Evolutionary conservation across 306 rosid species (phyloP), one percentile per base, ranked within the genome.

Genomic region (Hippophae rhamnoides): DNA sequence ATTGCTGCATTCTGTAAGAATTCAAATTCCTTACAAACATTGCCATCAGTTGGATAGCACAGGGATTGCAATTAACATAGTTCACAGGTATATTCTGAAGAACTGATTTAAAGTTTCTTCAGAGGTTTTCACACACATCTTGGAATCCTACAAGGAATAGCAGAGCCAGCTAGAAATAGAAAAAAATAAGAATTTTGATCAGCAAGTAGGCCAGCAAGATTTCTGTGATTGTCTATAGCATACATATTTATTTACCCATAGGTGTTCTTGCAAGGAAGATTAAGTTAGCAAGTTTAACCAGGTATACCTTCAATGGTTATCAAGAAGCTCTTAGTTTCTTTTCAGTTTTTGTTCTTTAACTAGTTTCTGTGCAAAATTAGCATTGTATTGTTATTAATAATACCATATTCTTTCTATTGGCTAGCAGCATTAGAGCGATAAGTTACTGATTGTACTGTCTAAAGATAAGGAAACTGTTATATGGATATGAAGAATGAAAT

Each of bases 211-310:
- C 71, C 74, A 78, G 75, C 72, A 54, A 67, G 72, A 73, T 82
- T 84, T 72, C 57, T 69, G 72, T 76, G 76, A 68, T 75, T 77
- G 94, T 88, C 70, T 73, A 86, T 90, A 86, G 85, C 79, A 82
- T 79, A 86, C 88, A 82, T 31, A 31, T 68, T 65, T 18, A 78
- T 66, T 65, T 66, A 66, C 76, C 65, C 65, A 60, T 62, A 67
- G 79, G 81, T 68, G 79, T 78, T 80, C 72, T 65, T 74, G 86
- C 76, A 44, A 68, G 62, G 67, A 57, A 72, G 74, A 76, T 73
- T 72, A 71, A 72, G 64, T 72, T 72, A 66, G 75, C 64, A 60
- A 78, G 84, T 62, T 77, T 57, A 73, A 69, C 63, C 72, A 61
- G 60, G 70, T 66, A 69, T 69, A 41, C 55, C 26, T 54, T 31